These are phyloP conservation scores for Penicillium sp. DNA, from an alignment of 2,329 filamentous ascomycete genomes.

Conservation along the genomic window DNA sequence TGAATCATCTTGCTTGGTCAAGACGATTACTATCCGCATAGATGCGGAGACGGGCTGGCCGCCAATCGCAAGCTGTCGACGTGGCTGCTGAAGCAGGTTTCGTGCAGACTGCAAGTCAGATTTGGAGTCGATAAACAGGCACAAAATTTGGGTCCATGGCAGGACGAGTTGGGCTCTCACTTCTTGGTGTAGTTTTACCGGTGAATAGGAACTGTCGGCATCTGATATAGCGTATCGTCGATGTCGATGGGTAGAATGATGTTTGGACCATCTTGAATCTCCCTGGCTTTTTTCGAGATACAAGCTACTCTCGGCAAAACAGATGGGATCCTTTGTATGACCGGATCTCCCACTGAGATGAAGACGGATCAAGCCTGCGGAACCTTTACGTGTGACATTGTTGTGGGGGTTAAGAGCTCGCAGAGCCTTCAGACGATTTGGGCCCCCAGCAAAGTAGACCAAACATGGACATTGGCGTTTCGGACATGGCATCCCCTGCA, in stretches of 20 bases:
- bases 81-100: constrained; percentile 6
- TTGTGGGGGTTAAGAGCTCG: constrained; percentile 16
- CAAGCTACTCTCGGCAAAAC: constrained; percentile 13
- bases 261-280: not conserved
- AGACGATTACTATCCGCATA: constrained; percentile 12
- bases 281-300: not conserved
- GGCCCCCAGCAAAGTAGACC: constrained; percentile 14
- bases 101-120: constrained; percentile 5
- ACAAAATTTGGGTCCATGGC: constrained; percentile 16
- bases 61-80: not conserved
- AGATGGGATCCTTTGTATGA: constrained; percentile 6
- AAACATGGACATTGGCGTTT: constrained; percentile 13
- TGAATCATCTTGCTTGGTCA: not conserved
- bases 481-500: constrained; percentile 11
- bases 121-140: constrained; percentile 14
- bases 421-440: constrained; percentile 12
- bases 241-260: not conserved
- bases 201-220: not conserved
- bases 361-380: constrained; percentile 8
- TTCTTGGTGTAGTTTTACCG: not conserved
- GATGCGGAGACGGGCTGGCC: not conserved
- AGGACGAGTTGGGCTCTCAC: constrained; percentile 6
- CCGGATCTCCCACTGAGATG: constrained; percentile 13
- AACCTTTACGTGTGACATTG: constrained; percentile 13
- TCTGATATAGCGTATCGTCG: not conserved